Conservation (phyloP, 768 basidiomycete species). For the Agaricus bisporus region DNA sequence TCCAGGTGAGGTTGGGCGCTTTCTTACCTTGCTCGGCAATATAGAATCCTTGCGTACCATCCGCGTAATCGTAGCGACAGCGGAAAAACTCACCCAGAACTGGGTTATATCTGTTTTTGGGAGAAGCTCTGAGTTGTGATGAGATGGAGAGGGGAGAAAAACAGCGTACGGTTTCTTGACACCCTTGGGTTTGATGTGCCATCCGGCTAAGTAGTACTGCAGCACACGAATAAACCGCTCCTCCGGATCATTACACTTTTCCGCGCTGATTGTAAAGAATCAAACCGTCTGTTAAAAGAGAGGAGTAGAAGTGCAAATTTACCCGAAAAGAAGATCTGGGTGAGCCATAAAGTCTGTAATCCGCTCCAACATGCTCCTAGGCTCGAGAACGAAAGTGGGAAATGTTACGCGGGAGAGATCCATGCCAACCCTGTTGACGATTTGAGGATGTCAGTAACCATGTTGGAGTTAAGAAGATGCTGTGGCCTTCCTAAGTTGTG, state of each 20-base stretch:
- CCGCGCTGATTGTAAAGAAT: conserved; percentile 48
- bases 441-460: background rate
- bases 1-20: background rate
- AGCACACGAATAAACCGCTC: conserved; percentile 89
- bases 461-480: background rate
- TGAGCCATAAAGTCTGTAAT: conserved; percentile 99
- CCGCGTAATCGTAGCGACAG: conserved; percentile 87
- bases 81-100: conserved; percentile 97
- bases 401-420: conserved; percentile 93
- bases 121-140: background rate
- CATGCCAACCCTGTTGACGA: conserved; percentile 76
- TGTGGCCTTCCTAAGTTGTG: conserved; percentile 68
- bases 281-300: background rate
- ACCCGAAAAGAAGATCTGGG: conserved; percentile 95
- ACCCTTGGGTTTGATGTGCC: conserved; percentile 99
- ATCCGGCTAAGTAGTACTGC: conserved; percentile 95
- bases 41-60: conserved; percentile 90
- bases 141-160: conserved; percentile 2
- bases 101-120: conserved; percentile 76
- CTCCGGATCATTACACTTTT: conserved; percentile 73
- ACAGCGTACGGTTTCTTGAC: conserved; percentile 93
- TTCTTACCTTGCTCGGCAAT: conserved; percentile 87
- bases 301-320: conserved; percentile 25
- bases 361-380: conserved; percentile 94
- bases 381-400: conserved; percentile 94